These are phyloP conservation scores for Apophysomyces elegans DNA, from an alignment of 371 early-diverging fungal species.

Conservation along the genomic window DNA sequence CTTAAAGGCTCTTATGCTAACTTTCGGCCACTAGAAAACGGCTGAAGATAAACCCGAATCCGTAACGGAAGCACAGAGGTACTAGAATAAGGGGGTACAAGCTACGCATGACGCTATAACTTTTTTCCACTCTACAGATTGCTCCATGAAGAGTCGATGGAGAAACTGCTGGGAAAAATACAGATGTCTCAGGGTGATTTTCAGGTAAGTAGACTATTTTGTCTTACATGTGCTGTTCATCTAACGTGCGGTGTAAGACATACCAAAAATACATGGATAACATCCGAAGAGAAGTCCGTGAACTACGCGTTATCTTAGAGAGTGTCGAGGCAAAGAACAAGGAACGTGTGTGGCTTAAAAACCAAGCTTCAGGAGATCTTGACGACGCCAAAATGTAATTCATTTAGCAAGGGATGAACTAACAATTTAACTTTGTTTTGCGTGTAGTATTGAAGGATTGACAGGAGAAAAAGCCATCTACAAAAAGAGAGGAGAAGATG, in stretches of 20 bases:
- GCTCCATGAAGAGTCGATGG: slow-evolving; percentile 72
- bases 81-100: slow-evolving; percentile 15
- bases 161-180: slow-evolving; percentile 64
- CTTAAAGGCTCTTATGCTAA: background rate
- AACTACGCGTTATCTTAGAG: slow-evolving; percentile 78
- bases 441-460: slow-evolving; percentile 69
- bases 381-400: slow-evolving; percentile 80
- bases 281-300: slow-evolving; percentile 73
- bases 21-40: slow-evolving; percentile 31
- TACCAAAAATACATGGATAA: slow-evolving; percentile 65
- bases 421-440: too few species aligned
- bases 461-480: slow-evolving; percentile 83
- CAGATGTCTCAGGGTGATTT: slow-evolving; percentile 77
- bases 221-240: background rate
- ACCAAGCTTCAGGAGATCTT: slow-evolving; percentile 82
- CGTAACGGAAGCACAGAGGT: slow-evolving; percentile 64
- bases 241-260: slow-evolving; percentile 23
- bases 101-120: background rate
- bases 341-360: slow-evolving; percentile 84
- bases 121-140: slow-evolving; percentile 39
- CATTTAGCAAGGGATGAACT: slow-evolving; percentile 2
- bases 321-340: slow-evolving; percentile 81
- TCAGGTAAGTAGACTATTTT: slow-evolving; percentile 30
- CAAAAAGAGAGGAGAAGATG: slow-evolving; percentile 80
- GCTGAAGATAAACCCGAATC: slow-evolving; percentile 53